Evolutionary conservation across 2,329 filamentous ascomycete genomes (phyloP).

Genomic region (Colletotrichum higginsianum): DNA sequence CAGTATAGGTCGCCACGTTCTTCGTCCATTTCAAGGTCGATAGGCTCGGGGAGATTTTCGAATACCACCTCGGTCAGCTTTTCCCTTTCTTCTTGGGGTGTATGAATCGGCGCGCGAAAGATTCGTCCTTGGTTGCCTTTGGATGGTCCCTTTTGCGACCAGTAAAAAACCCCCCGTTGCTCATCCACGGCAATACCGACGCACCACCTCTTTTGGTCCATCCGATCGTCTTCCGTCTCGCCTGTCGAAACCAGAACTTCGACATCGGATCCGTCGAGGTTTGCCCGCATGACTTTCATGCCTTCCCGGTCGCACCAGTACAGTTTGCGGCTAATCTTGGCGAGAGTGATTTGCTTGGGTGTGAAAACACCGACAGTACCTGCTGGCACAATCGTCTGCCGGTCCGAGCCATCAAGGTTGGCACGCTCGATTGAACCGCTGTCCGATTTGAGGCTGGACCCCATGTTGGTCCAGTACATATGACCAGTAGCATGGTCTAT

Average conservation of each 20-base stretch:
- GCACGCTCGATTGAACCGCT: conserved; percentile 30
- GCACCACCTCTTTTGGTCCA: conserved; percentile 20
- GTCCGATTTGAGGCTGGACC: conserved; percentile 23
- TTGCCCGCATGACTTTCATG: conserved; percentile 30
- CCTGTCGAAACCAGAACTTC: conserved; percentile 27
- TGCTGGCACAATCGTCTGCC: conserved; percentile 1
- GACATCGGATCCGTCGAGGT: conserved; percentile 19
- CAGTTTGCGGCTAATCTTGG: conserved; percentile 15
- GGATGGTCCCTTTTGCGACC: conserved; percentile 26
- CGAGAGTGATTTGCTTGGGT: conserved; percentile 31
- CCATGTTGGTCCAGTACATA: conserved; percentile 37
- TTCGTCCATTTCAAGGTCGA: conserved; percentile 28
- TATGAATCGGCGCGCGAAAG: conserved; percentile 11
- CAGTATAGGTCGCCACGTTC: conserved; percentile 7
- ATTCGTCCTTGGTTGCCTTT: conserved; percentile 28
- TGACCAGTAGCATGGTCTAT: conserved; percentile 21
- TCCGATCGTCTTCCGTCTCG: conserved; percentile 3
- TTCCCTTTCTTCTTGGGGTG: neutral
- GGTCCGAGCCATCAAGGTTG: conserved; percentile 19
- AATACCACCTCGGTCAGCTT: neutral
- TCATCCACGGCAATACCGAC: conserved; percentile 31
- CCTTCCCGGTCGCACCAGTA: conserved; percentile 33
- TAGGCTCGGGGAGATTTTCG: conserved; percentile 19
- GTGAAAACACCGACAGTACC: conserved; percentile 23
- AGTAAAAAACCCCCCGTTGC: conserved; percentile 19